Evolutionary conservation across 2,329 filamentous ascomycete genomes (phyloP).

Genomic region (Fulvia fulva): DNA sequence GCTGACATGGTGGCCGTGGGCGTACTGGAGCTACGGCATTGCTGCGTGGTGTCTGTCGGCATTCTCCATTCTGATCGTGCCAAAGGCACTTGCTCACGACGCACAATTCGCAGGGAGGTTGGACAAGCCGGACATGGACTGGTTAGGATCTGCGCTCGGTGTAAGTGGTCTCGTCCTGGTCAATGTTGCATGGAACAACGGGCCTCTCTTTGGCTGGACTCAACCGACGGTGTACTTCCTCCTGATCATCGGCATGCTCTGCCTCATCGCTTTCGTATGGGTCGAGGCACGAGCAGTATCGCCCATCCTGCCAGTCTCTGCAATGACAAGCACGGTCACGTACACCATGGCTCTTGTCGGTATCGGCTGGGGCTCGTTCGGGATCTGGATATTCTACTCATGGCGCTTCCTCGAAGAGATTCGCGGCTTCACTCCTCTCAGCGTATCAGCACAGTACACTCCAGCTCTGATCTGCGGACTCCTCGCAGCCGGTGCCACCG

Average conservation of each 20-base stretch:
- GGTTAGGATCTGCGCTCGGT: constrained; percentile 26
- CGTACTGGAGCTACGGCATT: constrained; percentile 31
- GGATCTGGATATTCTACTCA: constrained; percentile 34
- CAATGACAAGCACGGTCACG: constrained; percentile 23
- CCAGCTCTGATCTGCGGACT: constrained; percentile 35
- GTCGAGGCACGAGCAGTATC: constrained; percentile 26
- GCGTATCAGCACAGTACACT: constrained; percentile 32
- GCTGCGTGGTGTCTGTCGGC: constrained; percentile 23
- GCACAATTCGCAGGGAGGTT: constrained; percentile 16
- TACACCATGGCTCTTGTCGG: constrained; percentile 30
- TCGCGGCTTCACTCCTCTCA: constrained; percentile 32
- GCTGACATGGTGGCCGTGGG: constrained; percentile 35
- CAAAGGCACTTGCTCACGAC: constrained; percentile 20
- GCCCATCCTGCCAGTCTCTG: constrained; percentile 27
- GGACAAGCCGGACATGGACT: constrained; percentile 23
- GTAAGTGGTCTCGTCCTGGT: constrained; percentile 31
- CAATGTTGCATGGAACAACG: constrained; percentile 34
- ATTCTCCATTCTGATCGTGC: constrained; percentile 27
- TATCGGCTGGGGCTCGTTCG: constrained; percentile 32
- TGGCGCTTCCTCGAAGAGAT: constrained; percentile 34
- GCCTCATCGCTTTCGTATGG: constrained; percentile 29
- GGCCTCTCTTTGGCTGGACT: constrained; percentile 32
- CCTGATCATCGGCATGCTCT: constrained; percentile 28
- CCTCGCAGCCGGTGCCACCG: constrained; percentile 35
- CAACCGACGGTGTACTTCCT: constrained; percentile 29